These are phyloP conservation scores for Alternaria sp. DNA, from an alignment of 2,329 filamentous ascomycete species.

Conservation along the genomic window DNA sequence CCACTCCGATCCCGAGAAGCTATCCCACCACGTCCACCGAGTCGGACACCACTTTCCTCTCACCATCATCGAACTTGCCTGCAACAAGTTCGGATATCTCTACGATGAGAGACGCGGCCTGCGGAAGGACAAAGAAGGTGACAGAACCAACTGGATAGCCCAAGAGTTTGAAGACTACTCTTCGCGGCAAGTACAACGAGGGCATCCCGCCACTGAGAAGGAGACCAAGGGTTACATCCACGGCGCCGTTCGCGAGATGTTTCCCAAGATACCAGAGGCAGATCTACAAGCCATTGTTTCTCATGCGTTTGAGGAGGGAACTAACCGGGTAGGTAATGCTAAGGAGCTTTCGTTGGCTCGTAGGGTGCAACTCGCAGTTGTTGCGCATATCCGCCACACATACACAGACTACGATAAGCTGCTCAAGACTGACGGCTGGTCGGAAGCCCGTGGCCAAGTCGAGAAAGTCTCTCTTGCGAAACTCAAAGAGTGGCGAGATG, in stretches of 20 bases:
- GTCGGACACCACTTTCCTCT: constrained; percentile 69
- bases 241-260: constrained; percentile 66
- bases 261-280: constrained; percentile 66
- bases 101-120: constrained; percentile 30
- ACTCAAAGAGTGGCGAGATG: constrained; percentile 68
- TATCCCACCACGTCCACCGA: constrained; percentile 66
- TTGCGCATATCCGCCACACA: constrained; percentile 66
- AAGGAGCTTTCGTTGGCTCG: constrained; percentile 60
- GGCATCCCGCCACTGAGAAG: constrained; percentile 36
- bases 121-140: constrained; percentile 24
- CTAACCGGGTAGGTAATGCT: constrained; percentile 64
- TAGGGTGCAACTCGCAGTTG: constrained; percentile 66
- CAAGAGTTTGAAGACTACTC: constrained; percentile 45
- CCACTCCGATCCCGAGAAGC: constrained; percentile 56
- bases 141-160: constrained; percentile 40
- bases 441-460: constrained; percentile 61
- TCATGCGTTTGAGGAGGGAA: constrained; percentile 66
- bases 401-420: constrained; percentile 69
- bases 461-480: constrained; percentile 63
- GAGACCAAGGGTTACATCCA: constrained; percentile 63
- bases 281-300: constrained; percentile 65
- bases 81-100: constrained; percentile 54
- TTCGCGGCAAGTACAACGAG: constrained; percentile 31
- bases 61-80: constrained; percentile 64
- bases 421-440: constrained; percentile 59